These are phyloP conservation scores for Sphagnum tenellum DNA, from an alignment of 225 moss, liverwort and hornwort species.

Conservation along the genomic window DNA sequence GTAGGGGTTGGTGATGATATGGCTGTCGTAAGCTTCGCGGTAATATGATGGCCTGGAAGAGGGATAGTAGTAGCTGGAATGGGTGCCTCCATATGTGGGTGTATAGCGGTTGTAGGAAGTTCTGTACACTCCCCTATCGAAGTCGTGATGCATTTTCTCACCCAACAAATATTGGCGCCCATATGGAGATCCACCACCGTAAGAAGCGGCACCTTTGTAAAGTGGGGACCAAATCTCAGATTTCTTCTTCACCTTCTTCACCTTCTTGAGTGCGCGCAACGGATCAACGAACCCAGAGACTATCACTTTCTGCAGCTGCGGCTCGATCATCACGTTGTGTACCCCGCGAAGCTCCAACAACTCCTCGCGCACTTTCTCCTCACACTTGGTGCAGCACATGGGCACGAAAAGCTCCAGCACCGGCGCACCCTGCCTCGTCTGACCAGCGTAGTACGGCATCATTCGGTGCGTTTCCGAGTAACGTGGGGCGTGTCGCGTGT, in stretches of 20 bases:
- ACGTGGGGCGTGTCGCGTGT: slow-evolving; percentile 3
- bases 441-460: slow-evolving; percentile 6
- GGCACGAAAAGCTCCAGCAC: slow-evolving; percentile 31
- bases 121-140: too few species aligned
- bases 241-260: slow-evolving; percentile 33
- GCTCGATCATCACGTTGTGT: slow-evolving; percentile 20
- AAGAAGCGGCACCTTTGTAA: too few species aligned
- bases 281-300: slow-evolving; percentile 40
- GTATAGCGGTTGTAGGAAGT: too few species aligned
- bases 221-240: slow-evolving; percentile 11
- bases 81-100: too few species aligned
- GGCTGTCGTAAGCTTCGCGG: too few species aligned
- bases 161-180: too few species aligned
- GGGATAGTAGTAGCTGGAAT: too few species aligned
- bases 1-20: too few species aligned
- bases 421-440: slow-evolving; percentile 1
- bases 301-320: slow-evolving; percentile 16
- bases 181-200: too few species aligned
- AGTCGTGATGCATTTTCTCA: too few species aligned
- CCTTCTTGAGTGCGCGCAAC: slow-evolving; percentile 33
- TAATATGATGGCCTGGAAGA: too few species aligned
- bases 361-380: slow-evolving; percentile 28
- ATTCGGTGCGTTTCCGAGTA: not conserved
- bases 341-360: slow-evolving; percentile 32
- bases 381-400: slow-evolving; percentile 41